Evolutionary conservation across 1,284 basidiomycete species (phyloP).

Genomic region (Sanghuangporus baumii): DNA sequence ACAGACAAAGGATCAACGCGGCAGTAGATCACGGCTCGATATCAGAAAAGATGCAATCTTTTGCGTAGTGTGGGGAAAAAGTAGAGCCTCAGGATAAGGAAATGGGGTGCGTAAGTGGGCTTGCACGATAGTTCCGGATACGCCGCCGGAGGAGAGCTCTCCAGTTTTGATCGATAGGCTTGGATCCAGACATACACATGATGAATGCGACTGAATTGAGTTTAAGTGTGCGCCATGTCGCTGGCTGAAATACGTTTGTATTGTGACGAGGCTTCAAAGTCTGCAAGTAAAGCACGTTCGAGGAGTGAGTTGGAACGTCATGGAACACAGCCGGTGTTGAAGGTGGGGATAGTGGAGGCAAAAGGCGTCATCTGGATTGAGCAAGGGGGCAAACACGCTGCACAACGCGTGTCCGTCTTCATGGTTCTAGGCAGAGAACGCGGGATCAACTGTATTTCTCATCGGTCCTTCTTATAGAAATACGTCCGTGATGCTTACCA

Average conservation of each 20-base stretch:
- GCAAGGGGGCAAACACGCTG: not conserved
- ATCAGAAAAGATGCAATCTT: not conserved
- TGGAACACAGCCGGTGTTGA: not conserved
- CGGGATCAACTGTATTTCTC: not conserved
- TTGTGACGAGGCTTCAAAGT: too few species aligned
- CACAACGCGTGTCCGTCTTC: not conserved
- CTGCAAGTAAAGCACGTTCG: not conserved
- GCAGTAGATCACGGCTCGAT: not conserved
- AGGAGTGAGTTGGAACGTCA: not conserved
- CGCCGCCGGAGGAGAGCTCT: not conserved
- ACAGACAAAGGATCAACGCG: not conserved
- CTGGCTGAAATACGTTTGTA: not conserved
- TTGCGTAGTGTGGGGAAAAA: slow-evolving; percentile 3
- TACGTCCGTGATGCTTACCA: not conserved
- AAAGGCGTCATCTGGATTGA: not conserved
- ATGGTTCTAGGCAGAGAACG: not conserved
- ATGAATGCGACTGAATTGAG: not conserved
- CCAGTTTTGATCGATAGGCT: slow-evolving; percentile 5
- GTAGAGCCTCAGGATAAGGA: not conserved
- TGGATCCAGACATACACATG: not conserved
- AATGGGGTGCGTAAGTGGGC: not conserved
- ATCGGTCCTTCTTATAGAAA: not conserved
- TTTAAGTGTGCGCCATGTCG: not conserved
- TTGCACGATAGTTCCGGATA: not conserved
- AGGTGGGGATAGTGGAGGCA: not conserved